A percentile compares a stretch with the other conserved stretches of the same genome.
Conservation (phyloP, 345 rosid genomes). For the Gossypium longicalyx region DNA sequence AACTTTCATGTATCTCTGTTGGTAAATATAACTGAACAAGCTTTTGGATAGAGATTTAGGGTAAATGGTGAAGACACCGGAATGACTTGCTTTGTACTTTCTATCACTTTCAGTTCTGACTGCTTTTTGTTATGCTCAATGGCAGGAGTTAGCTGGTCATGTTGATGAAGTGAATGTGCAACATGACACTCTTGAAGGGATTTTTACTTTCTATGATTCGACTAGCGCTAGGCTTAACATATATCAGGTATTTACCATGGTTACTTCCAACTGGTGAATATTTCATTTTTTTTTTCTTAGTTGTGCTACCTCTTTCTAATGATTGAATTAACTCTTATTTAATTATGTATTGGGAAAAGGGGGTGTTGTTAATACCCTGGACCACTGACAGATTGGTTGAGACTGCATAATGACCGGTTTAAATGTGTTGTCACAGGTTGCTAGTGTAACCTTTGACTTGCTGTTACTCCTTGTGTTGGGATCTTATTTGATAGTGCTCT, state of each 20-base stretch:
- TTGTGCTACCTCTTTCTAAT: not conserved
- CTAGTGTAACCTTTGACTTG: constrained; percentile 96
- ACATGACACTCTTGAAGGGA: constrained; percentile 77
- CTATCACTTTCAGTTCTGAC: not conserved
- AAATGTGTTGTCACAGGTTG: constrained; percentile 60
- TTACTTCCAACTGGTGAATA: not conserved
- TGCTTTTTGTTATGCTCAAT: constrained; percentile 13
- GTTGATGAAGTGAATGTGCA: constrained; percentile 71
- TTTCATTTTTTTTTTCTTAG: not conserved
- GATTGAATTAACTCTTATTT: not conserved
- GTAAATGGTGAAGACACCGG: not conserved
- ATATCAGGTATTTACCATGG: constrained; percentile 60
- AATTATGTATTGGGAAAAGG: not conserved
- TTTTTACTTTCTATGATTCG: constrained; percentile 85
- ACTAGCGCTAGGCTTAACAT: constrained; percentile 70
- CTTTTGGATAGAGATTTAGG: not conserved
- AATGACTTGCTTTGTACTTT: not conserved
- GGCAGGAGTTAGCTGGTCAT: constrained; percentile 84
- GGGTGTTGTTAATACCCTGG: no score
- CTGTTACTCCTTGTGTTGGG: constrained; percentile 86
- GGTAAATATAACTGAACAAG: not conserved
- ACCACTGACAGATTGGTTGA: no score
- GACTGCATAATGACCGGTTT: constrained; percentile 2
- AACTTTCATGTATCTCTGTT: not conserved
- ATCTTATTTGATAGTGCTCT: constrained; percentile 82